Percentiles rank a stretch among this genome's conserved stretches.
Conservation (phyloP, 805 yeast species). For the Lipomyces spencermartinsiae region DNA sequence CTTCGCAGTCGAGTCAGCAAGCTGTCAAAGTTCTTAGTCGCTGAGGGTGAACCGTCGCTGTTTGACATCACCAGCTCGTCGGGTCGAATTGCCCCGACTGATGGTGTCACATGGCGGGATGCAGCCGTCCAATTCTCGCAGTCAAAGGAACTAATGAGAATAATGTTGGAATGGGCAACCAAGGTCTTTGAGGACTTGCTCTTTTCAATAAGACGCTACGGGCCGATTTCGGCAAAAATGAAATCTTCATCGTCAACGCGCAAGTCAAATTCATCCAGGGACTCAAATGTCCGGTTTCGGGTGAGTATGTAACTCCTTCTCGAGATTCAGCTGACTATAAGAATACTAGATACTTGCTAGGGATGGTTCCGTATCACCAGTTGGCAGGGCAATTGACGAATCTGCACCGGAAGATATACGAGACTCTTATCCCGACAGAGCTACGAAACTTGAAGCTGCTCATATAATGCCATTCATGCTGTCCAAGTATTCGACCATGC, state of each 20-base stretch:
- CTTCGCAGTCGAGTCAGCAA: neutral
- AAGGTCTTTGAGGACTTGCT: neutral
- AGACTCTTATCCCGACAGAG: neutral
- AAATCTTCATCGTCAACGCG: neutral
- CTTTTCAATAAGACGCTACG: neutral
- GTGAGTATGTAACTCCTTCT: neutral
- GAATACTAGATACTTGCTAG: constrained; percentile 1
- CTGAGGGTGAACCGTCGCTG: neutral
- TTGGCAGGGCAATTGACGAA: constrained; percentile 1
- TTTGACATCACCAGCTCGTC: neutral
- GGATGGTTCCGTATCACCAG: neutral
- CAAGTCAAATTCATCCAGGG: constrained; percentile 6
- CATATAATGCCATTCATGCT: neutral
- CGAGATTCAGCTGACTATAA: neutral
- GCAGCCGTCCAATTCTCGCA: neutral
- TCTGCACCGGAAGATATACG: neutral
- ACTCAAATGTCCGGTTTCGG: neutral
- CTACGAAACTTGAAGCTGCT: neutral
- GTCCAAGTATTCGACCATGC: constrained; percentile 3
- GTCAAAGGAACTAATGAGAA: neutral
- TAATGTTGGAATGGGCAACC: neutral
- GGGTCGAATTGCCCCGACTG: neutral
- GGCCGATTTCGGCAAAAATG: neutral
- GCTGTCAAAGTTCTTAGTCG: neutral
- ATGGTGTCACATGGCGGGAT: neutral